These are phyloP conservation scores for Oryza nivara DNA, from an alignment of 176 grass and related monocot genomes.

Conservation along the genomic window DNA sequence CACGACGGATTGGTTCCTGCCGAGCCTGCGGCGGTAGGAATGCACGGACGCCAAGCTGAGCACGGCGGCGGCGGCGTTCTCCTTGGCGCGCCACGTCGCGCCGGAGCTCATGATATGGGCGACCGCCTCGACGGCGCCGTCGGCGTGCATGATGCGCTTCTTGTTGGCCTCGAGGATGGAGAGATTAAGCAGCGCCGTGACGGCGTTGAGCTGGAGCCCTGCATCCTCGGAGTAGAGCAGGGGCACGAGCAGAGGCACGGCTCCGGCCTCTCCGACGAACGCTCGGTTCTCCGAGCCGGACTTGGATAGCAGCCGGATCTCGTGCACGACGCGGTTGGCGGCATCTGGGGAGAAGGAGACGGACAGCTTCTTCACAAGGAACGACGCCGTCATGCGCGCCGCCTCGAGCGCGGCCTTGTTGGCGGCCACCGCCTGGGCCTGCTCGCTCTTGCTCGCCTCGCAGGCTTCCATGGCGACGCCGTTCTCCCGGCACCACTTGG, in stretches of 20 bases:
- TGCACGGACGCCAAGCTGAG: constrained; percentile 77
- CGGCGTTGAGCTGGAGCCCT: constrained; percentile 79
- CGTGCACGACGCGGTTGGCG: constrained; percentile 82
- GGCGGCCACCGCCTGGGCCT: constrained; percentile 31
- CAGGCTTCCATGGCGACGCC: constrained; percentile 53
- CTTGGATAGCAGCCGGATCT: constrained; percentile 83
- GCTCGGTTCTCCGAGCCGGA: constrained; percentile 71
- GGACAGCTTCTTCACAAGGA: constrained; percentile 74
- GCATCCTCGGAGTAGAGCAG: constrained; percentile 71
- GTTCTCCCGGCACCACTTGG: constrained; percentile 91
- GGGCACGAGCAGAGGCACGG: constrained; percentile 76
- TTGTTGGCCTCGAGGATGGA: constrained; percentile 93
- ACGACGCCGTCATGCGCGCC: constrained; percentile 89
- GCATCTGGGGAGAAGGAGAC: constrained; percentile 55
- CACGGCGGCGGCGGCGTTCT: constrained; percentile 76
- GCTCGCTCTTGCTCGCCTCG: constrained; percentile 53
- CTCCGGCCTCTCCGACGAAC: constrained; percentile 83
- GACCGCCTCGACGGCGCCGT: constrained; percentile 70
- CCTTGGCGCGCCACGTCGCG: constrained; percentile 79
- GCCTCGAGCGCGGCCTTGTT: constrained; percentile 93
- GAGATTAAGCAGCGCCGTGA: constrained; percentile 89
- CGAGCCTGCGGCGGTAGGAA: constrained; percentile 73
- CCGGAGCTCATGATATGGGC: constrained; percentile 60
- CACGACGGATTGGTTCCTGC: constrained; percentile 55
- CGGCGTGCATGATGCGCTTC: constrained; percentile 92